A percentile compares a stretch with the other conserved stretches of the same genome.
Conservation (phyloP, 2,329 filamentous ascomycete species). For the Trichothecium roseum region DNA sequence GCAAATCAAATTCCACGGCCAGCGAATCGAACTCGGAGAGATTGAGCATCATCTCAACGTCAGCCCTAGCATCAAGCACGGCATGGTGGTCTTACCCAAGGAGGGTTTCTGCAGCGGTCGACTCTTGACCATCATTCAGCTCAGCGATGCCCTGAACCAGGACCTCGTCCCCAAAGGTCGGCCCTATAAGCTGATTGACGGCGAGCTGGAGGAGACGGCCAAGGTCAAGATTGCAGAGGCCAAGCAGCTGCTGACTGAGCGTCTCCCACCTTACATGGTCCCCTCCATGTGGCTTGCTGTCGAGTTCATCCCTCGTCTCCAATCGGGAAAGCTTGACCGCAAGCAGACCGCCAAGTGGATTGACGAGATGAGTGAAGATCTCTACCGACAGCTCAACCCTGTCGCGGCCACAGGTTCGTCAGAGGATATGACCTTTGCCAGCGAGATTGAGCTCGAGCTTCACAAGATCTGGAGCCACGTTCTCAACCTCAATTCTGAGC, state of each 20-base stretch:
- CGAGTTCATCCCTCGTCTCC: conserved; percentile 13
- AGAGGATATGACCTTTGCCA: conserved; percentile 3
- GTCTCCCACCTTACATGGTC: conserved; percentile 22
- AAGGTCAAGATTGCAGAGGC: conserved; percentile 5
- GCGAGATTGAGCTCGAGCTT: conserved; percentile 6
- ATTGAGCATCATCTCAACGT: conserved; percentile 16
- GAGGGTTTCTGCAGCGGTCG: conserved; percentile 6
- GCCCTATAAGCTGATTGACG: conserved; percentile 6
- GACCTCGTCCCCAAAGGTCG: conserved; percentile 3
- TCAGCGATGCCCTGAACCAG: conserved; percentile 1
- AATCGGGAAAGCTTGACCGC: conserved; percentile 21
- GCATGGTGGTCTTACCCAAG: conserved; percentile 5
- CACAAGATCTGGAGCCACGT: conserved; percentile 27
- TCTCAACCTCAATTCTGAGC: conserved; percentile 21
- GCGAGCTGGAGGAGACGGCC: conserved; percentile 2
- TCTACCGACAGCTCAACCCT: conserved; percentile 25
- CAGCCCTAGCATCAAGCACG: neutral
- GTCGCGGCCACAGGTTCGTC: conserved; percentile 8
- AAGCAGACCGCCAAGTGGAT: conserved; percentile 31
- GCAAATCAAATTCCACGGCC: conserved; percentile 22
- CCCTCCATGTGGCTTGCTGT: conserved; percentile 19
- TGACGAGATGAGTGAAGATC: conserved; percentile 24
- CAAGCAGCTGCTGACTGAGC: conserved; percentile 7
- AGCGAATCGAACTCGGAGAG: conserved; percentile 20
- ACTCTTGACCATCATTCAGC: neutral